phyloP scores from a whole-genome alignment of 2,329 filamentous ascomycete species.

The Penicillium oxalicum region DNA sequence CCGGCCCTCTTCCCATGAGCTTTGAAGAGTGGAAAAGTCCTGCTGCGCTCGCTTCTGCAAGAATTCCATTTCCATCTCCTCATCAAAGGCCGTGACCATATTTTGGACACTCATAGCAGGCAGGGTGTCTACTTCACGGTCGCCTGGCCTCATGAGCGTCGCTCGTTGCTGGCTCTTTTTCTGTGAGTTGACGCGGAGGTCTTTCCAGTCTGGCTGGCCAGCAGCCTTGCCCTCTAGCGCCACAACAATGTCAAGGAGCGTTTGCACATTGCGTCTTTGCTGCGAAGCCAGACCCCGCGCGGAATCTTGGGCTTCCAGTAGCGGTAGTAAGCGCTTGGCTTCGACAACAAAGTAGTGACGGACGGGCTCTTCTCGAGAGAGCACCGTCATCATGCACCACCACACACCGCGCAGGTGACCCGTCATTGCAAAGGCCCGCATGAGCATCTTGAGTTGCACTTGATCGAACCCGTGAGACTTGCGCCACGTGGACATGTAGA shows the following conservation, averaged over 20 bases:
- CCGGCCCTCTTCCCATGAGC: slow-evolving; percentile 8
- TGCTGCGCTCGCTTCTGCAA: slow-evolving; percentile 7
- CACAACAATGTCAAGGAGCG: not conserved
- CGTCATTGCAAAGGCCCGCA: slow-evolving; percentile 28
- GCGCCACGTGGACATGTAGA: slow-evolving; percentile 36
- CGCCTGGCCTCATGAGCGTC: not conserved
- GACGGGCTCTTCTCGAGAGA: slow-evolving; percentile 29
- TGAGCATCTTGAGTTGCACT: slow-evolving; percentile 35
- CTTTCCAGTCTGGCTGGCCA: slow-evolving; percentile 8
- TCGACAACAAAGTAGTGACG: slow-evolving; percentile 32
- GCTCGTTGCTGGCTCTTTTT: slow-evolving; percentile 5
- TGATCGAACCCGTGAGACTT: slow-evolving; percentile 29
- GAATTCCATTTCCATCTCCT: slow-evolving; percentile 19
- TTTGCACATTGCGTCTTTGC: not conserved
- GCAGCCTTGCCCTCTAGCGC: slow-evolving; percentile 9
- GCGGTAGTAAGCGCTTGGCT: slow-evolving; percentile 22
- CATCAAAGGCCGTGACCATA: slow-evolving; percentile 16
- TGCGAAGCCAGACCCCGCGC: not conserved
- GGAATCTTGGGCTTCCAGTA: slow-evolving; percentile 7
- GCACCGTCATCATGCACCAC: slow-evolving; percentile 37
- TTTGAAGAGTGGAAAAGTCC: not conserved
- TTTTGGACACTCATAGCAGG: slow-evolving; percentile 6
- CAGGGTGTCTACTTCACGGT: not conserved
- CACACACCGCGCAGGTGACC: slow-evolving; percentile 33
- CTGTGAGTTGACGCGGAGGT: not conserved